Evolutionary conservation across 306 rosid genomes (phyloP), one percentile per base, ranked within the genome.

Genomic region (Sophora flavescens): DNA sequence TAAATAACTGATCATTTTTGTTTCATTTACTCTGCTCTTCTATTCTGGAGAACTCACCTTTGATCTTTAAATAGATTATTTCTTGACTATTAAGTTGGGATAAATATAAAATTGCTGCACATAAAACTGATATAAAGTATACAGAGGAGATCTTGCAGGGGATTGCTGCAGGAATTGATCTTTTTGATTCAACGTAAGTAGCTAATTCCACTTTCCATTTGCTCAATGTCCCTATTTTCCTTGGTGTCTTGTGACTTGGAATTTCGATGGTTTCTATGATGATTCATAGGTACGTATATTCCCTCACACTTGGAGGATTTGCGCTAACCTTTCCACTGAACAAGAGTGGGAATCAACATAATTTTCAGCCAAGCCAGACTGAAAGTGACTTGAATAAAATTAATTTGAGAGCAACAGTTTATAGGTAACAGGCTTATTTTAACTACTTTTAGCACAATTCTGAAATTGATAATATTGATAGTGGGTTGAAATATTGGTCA

Each of bases 141-240:
- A 64, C 93, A 94, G 98, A 95, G 93, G 98, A 95, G 87, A 88
- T 92, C 81, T 85, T 95, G 88, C 96, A 92, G 85, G 98, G 98
- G 11, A 70, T 92, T 81, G 89, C 91, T 80, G 86, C 96, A 0
- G 97, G 97, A 70, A 72, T 95, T 41, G 98, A 92, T 83, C 89
- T 95, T 38, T 95, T 92, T 83, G 97, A 92, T 71, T 89, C 98
- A 9, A 80, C 89, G 97, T 92, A 84, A 52, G 98, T 78, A 53
- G 78, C 80, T 78, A 65, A 54, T 32, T 72, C 78, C 63, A 33
- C 57, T 59, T 68, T 66, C 18, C 73, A n/a, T 60, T 63, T 68
- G 18, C 66, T 72, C 13, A 12, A 33, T 51, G 68, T 30, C 62
- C 12, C 18, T 64, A 33, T 47, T 75, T 38, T 70, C 41, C 38